Conservation (phyloP, 441 rosid species). For the Eutrema salsugineum region DNA sequence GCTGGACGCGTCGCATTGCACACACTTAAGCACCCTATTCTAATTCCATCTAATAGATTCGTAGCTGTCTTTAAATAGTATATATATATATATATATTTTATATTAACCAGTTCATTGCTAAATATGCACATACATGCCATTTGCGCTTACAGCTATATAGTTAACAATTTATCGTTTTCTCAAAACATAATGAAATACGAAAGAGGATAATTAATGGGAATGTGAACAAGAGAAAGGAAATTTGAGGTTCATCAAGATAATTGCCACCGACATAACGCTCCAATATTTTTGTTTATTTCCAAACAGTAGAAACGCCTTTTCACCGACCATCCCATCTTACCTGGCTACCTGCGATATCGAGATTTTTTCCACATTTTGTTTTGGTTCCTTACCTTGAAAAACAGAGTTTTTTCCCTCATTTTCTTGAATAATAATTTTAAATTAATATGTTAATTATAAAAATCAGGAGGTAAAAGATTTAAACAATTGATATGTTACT, state of each 20-base stretch:
- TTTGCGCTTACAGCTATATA: background rate
- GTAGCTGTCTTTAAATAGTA: conserved; percentile 13
- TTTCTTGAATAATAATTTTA: background rate
- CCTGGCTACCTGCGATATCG: background rate
- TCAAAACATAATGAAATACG: background rate
- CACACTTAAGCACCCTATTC: background rate
- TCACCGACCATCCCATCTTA: conserved; percentile 20
- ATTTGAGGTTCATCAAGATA: background rate
- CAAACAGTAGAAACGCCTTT: conserved; percentile 19
- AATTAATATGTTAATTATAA: no score
- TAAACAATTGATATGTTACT: no score
- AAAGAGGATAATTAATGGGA: background rate
- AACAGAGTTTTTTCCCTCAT: background rate
- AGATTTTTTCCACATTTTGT: background rate
- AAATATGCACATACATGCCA: background rate
- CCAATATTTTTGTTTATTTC: background rate
- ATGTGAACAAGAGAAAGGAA: conserved; percentile 7
- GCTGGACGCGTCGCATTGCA: background rate
- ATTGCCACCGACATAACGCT: conserved; percentile 20
- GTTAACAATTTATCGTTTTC: background rate
- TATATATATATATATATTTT: background rate
- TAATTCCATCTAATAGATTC: background rate
- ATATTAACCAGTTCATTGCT: background rate
- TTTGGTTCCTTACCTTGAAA: background rate
- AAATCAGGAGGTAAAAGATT: no score